Conservation (phyloP, 129 eudicot species). For the Chrysanthemum seticuspe region DNA sequence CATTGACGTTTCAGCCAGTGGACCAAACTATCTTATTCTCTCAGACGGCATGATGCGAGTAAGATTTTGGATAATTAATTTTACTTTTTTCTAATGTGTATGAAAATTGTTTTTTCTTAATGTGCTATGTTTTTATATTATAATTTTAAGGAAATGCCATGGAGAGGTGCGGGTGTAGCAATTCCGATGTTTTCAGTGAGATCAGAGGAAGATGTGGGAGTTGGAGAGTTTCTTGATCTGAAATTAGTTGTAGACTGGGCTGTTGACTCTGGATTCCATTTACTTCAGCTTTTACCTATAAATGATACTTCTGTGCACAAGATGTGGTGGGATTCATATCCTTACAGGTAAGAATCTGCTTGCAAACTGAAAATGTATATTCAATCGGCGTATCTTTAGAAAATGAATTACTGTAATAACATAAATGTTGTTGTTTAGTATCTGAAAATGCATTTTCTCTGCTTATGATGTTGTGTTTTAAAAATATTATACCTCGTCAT, state of each 20-base stretch:
- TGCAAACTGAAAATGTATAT: not conserved
- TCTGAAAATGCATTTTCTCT: not conserved
- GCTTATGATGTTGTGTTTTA: not conserved
- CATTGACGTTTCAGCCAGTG: constrained; percentile 53
- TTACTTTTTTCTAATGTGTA: not conserved
- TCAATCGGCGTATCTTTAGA: not conserved
- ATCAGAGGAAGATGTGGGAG: constrained; percentile 90
- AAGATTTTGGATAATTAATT: constrained; percentile 27
- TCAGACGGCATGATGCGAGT: constrained; percentile 97
- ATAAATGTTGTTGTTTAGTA: not conserved
- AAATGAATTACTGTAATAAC: not conserved
- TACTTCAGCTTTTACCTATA: constrained; percentile 94
- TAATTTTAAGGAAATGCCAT: constrained; percentile 78
- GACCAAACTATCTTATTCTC: constrained; percentile 67
- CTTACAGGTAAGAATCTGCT: constrained; percentile 63
- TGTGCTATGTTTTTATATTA: not conserved
- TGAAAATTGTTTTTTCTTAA: constrained; percentile 5
- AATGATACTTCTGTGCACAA: constrained; percentile 92
- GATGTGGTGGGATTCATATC: constrained; percentile 99
- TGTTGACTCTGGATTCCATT: constrained; percentile 86
- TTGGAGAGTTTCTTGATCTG: constrained; percentile 98
- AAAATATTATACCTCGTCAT: not conserved
- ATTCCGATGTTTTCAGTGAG: constrained; percentile 95
- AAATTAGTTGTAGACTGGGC: constrained; percentile 95
- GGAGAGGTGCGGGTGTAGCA: constrained; percentile 99